phyloP scores from a whole-genome alignment of 73 alveolate genomes.

The Paramecium primaurelia region DNA sequence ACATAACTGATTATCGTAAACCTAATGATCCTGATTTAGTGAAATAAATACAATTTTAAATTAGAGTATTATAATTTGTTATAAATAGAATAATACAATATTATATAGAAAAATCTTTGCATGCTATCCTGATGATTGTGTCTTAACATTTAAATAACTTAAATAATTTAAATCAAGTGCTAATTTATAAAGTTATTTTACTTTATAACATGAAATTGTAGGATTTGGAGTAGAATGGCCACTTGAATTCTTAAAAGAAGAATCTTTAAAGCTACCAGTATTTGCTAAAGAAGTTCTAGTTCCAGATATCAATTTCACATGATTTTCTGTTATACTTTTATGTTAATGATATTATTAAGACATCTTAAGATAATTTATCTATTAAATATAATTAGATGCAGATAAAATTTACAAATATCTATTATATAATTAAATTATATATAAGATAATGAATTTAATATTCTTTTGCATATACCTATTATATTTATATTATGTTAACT shows the following conservation, averaged over 20 bases:
- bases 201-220: background rate
- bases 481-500: no score
- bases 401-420: no score
- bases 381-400: no score
- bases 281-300: conserved; percentile 52
- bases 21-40: conserved; percentile 75
- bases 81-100: conserved; percentile 64
- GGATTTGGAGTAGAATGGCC: conserved; percentile 66
- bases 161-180: conserved; percentile 38
- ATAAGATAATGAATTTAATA: no score
- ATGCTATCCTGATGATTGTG: conserved; percentile 18
- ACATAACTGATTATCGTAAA: conserved; percentile 62
- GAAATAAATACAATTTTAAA: conserved; percentile 58
- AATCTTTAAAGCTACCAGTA: conserved; percentile 48
- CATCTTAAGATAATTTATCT: no score
- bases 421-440: no score
- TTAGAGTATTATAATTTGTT: conserved; percentile 40
- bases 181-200: conserved; percentile 1
- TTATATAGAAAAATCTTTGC: conserved; percentile 79
- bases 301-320: conserved; percentile 61
- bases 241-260: conserved; percentile 54
- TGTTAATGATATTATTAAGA: background rate
- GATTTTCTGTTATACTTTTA: background rate
- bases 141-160: background rate
- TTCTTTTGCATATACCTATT: no score